phyloP scores from a whole-genome alignment of 257 asterid species.

The Solanum tarapatanum region DNA sequence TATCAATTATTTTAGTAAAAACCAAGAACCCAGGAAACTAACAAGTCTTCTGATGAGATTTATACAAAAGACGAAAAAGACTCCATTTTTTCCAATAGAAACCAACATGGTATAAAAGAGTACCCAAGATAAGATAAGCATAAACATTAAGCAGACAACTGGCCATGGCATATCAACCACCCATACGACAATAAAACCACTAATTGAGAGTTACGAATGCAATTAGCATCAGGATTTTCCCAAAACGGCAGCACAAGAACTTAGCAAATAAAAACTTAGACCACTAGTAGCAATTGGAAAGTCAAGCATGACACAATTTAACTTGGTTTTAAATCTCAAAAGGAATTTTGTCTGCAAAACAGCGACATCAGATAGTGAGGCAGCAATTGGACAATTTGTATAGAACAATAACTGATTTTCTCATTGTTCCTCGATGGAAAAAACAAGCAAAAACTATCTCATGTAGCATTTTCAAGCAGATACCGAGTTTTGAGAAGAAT shows the following conservation, averaged over 20 bases:
- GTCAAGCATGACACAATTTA: neutral
- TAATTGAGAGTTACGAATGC: neutral
- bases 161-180: neutral
- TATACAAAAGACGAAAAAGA: neutral
- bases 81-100: neutral
- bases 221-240: neutral
- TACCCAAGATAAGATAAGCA: neutral
- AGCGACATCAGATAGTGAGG: neutral
- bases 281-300: neutral
- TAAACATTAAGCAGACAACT: neutral
- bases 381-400: neutral
- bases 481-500: neutral
- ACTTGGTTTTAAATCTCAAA: neutral
- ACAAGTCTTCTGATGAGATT: neutral
- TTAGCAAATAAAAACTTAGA: neutral
- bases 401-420: neutral
- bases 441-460: neutral
- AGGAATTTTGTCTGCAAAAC: neutral
- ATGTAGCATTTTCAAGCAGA: neutral
- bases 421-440: neutral
- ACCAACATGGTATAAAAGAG: neutral
- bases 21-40: neutral
- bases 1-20: no score
- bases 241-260: neutral
- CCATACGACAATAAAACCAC: neutral